Conservation (phyloP, 2,329 filamentous ascomycete species). For the Conoideocrella luteorostrata region DNA sequence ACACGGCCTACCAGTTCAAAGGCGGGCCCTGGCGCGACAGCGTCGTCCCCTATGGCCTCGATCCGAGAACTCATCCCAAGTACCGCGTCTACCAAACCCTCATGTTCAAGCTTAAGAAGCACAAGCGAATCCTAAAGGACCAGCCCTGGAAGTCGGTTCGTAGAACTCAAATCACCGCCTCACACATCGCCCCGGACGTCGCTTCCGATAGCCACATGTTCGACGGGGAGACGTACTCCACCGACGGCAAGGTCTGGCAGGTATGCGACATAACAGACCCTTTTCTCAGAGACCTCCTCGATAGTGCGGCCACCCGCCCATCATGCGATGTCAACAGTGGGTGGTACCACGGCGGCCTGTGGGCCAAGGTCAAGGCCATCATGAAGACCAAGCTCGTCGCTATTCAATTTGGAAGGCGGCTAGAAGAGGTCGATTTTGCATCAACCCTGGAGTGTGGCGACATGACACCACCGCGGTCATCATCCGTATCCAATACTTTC, state of each 20-base stretch:
- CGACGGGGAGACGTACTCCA: slow-evolving; percentile 66
- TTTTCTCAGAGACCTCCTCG: slow-evolving; percentile 59
- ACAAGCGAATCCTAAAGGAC: slow-evolving; percentile 38
- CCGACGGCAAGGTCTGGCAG: slow-evolving; percentile 89
- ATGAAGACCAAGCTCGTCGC: slow-evolving; percentile 81
- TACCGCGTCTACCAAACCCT: slow-evolving; percentile 84
- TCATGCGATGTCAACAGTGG: slow-evolving; percentile 63
- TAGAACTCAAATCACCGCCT: slow-evolving; percentile 30
- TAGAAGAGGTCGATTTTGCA: slow-evolving; percentile 34
- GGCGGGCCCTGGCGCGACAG: slow-evolving; percentile 89
- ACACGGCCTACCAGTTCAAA: slow-evolving; percentile 86
- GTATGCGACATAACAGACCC: slow-evolving; percentile 87
- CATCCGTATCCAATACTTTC: slow-evolving; percentile 23
- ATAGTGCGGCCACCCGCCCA: slow-evolving; percentile 51
- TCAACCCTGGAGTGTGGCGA: slow-evolving; percentile 28
- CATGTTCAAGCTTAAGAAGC: slow-evolving; percentile 67
- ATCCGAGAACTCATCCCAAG: slow-evolving; percentile 70
- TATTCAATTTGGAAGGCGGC: slow-evolving; percentile 49
- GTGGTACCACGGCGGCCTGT: slow-evolving; percentile 77
- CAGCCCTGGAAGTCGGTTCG: slow-evolving; percentile 45
- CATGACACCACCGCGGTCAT: slow-evolving; percentile 25
- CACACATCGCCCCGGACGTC: slow-evolving; percentile 32
- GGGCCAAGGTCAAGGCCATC: slow-evolving; percentile 77
- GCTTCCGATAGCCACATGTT: slow-evolving; percentile 64
- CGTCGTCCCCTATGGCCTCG: slow-evolving; percentile 77